Percentiles rank a stretch among this genome's conserved stretches.
Evolutionary conservation across 768 basidiomycete genomes (phyloP).

Genomic region (Filobasidium floriforme): DNA sequence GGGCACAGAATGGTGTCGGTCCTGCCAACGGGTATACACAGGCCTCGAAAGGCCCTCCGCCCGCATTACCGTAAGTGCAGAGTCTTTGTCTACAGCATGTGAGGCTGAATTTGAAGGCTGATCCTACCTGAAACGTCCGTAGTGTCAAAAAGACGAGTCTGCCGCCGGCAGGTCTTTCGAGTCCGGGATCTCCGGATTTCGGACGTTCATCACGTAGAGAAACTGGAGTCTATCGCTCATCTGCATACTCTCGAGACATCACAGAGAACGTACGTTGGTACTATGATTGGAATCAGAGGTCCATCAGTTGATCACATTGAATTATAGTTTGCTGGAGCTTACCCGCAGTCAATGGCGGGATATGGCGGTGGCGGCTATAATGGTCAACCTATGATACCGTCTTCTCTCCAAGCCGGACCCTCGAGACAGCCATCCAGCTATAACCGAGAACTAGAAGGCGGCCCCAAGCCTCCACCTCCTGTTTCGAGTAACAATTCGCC

Average conservation of each 20-base stretch:
- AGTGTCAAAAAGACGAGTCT: constrained; percentile 12
- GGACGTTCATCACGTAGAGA: constrained; percentile 31
- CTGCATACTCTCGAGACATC: constrained; percentile 38
- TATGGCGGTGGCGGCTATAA: constrained; percentile 27
- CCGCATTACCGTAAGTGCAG: constrained; percentile 13
- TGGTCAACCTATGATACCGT: constrained; percentile 43
- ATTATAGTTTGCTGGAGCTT: constrained; percentile 27
- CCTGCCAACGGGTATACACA: constrained; percentile 8
- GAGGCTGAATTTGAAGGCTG: not conserved
- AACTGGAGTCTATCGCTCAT: constrained; percentile 37
- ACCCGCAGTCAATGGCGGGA: constrained; percentile 41
- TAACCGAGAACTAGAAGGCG: constrained; percentile 48
- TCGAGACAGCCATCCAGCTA: constrained; percentile 48
- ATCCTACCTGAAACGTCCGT: not conserved
- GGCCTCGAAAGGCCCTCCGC: constrained; percentile 11
- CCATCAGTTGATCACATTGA: too few relatives aligned
- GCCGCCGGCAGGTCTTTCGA: not conserved
- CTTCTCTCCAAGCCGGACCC: constrained; percentile 44
- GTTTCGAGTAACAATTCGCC: constrained; percentile 65
- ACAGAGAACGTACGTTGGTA: constrained; percentile 33
- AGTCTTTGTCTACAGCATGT: not conserved
- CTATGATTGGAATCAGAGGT: too few relatives aligned
- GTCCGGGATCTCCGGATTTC: constrained; percentile 14
- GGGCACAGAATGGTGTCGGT: constrained; percentile 2
- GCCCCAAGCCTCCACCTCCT: constrained; percentile 62